Base-by-base conservation (phyloP, 129 eudicot species). In the Tagetes erecta region DNA sequence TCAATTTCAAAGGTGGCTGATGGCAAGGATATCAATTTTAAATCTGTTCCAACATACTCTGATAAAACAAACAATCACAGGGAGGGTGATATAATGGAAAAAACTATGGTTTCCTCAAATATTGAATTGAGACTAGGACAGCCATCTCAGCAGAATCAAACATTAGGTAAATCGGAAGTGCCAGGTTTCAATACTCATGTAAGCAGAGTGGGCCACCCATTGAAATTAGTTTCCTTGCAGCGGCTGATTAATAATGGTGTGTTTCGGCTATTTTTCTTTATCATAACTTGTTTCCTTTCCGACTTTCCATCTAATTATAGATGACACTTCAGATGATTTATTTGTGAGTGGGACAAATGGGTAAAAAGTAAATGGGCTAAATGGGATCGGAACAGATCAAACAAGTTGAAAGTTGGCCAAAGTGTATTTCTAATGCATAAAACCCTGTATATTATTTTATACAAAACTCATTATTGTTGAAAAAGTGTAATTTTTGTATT, bases 61-160 rank as follows among this genome's bases (percentile, higher is more conserved):
- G 80, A 79, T 60, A 66, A 72, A 75, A 70, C 40, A 51, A 74
- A 46, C 72, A 64, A 53, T 60, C 40, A 46, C 39, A 65, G 81
- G 68, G 75, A 53, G 27, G 81, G 55, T 55, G 70, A 52, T 84
- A 64, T 13, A 76, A 35, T 65, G 46, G 83, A 72, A 52, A 71
- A 65, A 58, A 70, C 77, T 71, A 56, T 68, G 67, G 74, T 78
- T 72, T 73, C 86, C 41, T 89, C 96, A 38, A 84, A 83, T 79
- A 76, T 79, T 71, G 96, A 89, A 81, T 76, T 89, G 80, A 86
- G 87, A 81, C 84, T 89, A 59, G 92, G 96, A 56, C 92, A 89
- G 60, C 96, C 90, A 67, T 83, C 96, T 78, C 78, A 78, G 74
- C 89, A 79, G 75, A 74, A 77, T 82, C 71, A 74, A 67, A 40